Percentiles rank a stretch among this genome's conserved stretches.
phyloP scores from a whole-genome alignment of 2,329 filamentous ascomycete genomes.

The Diaporthe aspalathi region DNA sequence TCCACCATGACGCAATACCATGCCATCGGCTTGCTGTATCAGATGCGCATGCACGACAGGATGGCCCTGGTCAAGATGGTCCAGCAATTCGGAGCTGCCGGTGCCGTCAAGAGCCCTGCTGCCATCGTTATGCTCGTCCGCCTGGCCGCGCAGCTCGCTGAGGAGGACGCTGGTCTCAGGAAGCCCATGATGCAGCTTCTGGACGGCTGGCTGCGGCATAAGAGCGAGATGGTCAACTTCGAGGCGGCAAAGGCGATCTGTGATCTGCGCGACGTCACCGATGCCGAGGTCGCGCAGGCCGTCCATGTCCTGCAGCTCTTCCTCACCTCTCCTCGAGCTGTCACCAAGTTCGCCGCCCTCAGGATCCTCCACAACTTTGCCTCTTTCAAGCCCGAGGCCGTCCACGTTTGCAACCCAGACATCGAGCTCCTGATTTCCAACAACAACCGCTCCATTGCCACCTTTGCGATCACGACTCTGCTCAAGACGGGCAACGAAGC shows the following conservation, averaged over 20 bases:
- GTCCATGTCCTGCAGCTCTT: slow-evolving; percentile 97
- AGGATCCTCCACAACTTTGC: slow-evolving; percentile 97
- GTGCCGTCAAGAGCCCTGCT: slow-evolving; percentile 93
- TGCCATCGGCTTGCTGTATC: slow-evolving; percentile 95
- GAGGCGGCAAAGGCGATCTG: slow-evolving; percentile 98
- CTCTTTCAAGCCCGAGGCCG: slow-evolving; percentile 93
- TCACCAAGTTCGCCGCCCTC: slow-evolving; percentile 97
- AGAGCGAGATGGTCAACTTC: slow-evolving; percentile 99
- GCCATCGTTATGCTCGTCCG: slow-evolving; percentile 93
- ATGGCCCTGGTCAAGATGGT: slow-evolving; percentile 99
- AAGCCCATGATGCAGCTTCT: slow-evolving; percentile 98
- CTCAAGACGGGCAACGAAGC: slow-evolving; percentile 98
- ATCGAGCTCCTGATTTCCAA: slow-evolving; percentile 98
- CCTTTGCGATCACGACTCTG: slow-evolving; percentile 96
- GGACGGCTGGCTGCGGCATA: slow-evolving; percentile 96
- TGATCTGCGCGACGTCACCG: slow-evolving; percentile 91
- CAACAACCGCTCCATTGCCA: slow-evolving; percentile 96
- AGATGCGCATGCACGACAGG: slow-evolving; percentile 96
- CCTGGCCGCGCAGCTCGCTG: slow-evolving; percentile 90
- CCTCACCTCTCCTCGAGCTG: slow-evolving; percentile 92
- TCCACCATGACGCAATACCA: slow-evolving; percentile 99
- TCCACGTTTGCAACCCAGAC: slow-evolving; percentile 94
- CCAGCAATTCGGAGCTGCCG: slow-evolving; percentile 94
- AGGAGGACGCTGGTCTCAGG: slow-evolving; percentile 88
- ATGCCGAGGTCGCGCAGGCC: slow-evolving; percentile 89